Percentiles rank a stretch among this genome's conserved stretches.
Conservation (phyloP, 768 basidiomycete species). For the Dendrothele bispora region DNA sequence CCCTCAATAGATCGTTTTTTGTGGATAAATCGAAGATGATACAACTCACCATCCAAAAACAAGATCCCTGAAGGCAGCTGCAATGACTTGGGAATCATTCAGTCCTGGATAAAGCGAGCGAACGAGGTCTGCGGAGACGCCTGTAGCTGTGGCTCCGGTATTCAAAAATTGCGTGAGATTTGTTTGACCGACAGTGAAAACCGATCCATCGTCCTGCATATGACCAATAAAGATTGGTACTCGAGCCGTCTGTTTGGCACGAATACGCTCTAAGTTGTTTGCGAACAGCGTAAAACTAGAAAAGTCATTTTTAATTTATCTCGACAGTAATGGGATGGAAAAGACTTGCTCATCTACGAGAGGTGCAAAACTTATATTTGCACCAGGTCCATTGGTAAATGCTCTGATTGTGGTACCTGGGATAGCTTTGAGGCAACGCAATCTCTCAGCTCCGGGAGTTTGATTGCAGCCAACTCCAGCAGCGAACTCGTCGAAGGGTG, state of each 20-base stretch:
- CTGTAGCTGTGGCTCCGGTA: not conserved
- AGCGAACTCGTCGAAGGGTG: conserved; percentile 12
- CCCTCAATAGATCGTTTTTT: not conserved
- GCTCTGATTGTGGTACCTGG: conserved; percentile 16
- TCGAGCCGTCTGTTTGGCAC: conserved; percentile 6
- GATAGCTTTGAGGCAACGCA: conserved; percentile 21
- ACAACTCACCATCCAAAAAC: conserved; percentile 10
- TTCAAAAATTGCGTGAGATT: conserved; percentile 7
- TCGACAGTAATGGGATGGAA: too few relatives aligned
- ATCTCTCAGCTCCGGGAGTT: conserved; percentile 15
- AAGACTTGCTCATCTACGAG: not conserved
- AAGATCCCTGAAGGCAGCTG: conserved; percentile 6
- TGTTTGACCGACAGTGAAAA: conserved; percentile 7
- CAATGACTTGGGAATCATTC: conserved; percentile 11
- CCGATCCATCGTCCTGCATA: conserved; percentile 12
- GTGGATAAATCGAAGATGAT: not conserved
- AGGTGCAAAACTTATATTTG: not conserved
- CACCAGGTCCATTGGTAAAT: conserved; percentile 14
- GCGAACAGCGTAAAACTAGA: conserved; percentile 4
- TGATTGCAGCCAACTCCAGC: conserved; percentile 15
- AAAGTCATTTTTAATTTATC: too few relatives aligned
- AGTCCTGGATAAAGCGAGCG: conserved; percentile 13
- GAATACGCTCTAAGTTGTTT: conserved; percentile 11
- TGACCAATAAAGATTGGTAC: conserved; percentile 11
- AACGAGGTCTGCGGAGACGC: conserved; percentile 8